Conservation (phyloP, 202 grass and related monocot genomes). For the Dendrocalamus latiflorus region DNA sequence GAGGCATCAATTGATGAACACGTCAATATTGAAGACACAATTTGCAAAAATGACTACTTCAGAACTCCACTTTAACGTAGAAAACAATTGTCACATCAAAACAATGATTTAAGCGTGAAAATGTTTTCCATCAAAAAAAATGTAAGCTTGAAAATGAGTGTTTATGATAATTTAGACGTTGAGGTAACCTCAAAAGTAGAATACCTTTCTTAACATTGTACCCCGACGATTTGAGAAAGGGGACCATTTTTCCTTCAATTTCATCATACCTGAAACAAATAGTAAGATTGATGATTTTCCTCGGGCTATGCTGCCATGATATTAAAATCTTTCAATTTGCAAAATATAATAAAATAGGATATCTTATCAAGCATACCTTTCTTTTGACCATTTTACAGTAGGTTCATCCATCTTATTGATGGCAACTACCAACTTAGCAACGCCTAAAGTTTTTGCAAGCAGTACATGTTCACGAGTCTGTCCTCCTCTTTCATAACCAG, state of each 20-base stretch:
- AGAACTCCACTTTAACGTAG: background rate
- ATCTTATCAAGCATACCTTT: slow-evolving; percentile 39
- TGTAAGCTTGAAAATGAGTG: background rate
- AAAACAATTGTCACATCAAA: background rate
- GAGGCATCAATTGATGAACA: background rate
- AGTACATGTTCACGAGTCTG: slow-evolving; percentile 92
- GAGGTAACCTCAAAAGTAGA: background rate
- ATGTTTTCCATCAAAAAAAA: too few relatives aligned
- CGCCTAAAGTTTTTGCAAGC: slow-evolving; percentile 96
- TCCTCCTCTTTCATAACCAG: slow-evolving; percentile 89
- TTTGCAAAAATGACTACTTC: background rate
- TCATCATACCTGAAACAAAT: slow-evolving; percentile 55
- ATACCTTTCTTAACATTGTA: slow-evolving; percentile 75
- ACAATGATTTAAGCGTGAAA: too few relatives aligned
- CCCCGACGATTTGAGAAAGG: slow-evolving; percentile 52
- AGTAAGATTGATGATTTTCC: background rate
- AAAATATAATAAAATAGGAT: background rate
- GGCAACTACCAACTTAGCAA: slow-evolving; percentile 82
- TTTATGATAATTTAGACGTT: background rate
- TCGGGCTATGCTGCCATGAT: background rate
- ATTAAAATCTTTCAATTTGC: background rate
- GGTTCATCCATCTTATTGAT: slow-evolving; percentile 99
- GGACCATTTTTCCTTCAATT: slow-evolving; percentile 56
- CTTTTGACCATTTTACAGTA: slow-evolving; percentile 87
- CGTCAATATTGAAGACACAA: background rate